phyloP scores from a whole-genome alignment of 1,139 yeast genomes.

The Diutina mesorugosa region DNA sequence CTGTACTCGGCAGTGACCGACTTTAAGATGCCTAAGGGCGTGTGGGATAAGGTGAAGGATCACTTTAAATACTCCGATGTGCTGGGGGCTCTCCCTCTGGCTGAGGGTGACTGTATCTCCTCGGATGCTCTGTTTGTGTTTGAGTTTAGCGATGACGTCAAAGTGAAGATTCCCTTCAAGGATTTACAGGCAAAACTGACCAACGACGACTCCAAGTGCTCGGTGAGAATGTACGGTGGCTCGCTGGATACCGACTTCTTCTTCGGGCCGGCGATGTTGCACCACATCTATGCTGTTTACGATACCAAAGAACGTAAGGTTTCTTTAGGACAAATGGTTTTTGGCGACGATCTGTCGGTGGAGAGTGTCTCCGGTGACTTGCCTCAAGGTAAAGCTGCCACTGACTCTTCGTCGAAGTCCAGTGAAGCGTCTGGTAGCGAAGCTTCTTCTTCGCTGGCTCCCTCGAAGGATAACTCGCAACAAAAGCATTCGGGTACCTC shows the following conservation, averaged over 20 bases:
- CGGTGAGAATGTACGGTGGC: constrained; percentile 1
- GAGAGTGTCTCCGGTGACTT: background rate
- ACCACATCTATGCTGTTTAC: background rate
- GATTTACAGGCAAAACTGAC: background rate
- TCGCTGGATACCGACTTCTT: background rate
- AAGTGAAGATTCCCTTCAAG: background rate
- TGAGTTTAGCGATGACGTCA: background rate
- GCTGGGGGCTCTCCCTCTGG: background rate
- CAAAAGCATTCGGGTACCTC: background rate
- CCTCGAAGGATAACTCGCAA: background rate
- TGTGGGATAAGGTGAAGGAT: background rate
- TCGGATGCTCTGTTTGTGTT: background rate
- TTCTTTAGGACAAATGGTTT: background rate
- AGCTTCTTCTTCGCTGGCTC: background rate
- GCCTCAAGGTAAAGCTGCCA: background rate
- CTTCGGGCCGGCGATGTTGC: constrained; percentile 1
- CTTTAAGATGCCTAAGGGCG: background rate
- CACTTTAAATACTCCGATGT: background rate
- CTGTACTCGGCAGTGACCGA: constrained; percentile 1
- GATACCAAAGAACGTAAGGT: background rate
- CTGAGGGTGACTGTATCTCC: background rate
- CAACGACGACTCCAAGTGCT: background rate
- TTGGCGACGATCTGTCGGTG: background rate
- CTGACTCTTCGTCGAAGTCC: background rate
- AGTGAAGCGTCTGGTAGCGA: background rate